phyloP scores from a whole-genome alignment of 202 grass and related monocot genomes.

The Carex sylvatica region DNA sequence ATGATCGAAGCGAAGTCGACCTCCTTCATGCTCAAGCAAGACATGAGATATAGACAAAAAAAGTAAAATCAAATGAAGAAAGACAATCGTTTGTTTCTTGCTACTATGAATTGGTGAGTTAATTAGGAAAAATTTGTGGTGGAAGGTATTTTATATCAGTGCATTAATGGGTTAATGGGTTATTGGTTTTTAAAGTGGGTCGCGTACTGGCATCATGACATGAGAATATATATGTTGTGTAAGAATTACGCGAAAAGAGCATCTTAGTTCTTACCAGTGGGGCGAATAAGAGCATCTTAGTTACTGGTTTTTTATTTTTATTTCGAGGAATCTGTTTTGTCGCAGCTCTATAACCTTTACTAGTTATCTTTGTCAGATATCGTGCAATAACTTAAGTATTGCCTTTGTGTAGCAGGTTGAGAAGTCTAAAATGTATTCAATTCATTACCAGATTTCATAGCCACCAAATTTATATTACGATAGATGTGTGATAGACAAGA shows the following conservation, averaged over 20 bases:
- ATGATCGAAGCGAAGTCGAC: background rate
- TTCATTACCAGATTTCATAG: background rate
- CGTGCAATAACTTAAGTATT: background rate
- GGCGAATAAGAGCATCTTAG: slow-evolving; percentile 2
- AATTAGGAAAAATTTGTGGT: background rate
- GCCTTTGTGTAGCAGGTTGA: background rate
- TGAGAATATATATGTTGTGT: slow-evolving; percentile 2
- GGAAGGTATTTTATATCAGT: background rate
- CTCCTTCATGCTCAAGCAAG: background rate
- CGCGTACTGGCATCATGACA: background rate
- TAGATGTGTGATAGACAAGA: too few relatives aligned
- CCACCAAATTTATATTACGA: background rate
- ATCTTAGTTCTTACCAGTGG: background rate
- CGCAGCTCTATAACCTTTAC: background rate
- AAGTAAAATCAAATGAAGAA: background rate
- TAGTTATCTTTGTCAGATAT: background rate
- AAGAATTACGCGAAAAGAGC: slow-evolving; percentile 6
- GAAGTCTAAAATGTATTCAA: background rate
- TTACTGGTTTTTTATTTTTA: background rate
- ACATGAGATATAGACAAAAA: background rate
- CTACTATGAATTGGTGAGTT: background rate
- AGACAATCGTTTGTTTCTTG: background rate
- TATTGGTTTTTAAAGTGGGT: background rate
- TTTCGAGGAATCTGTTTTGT: background rate
- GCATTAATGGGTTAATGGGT: slow-evolving; percentile 10